These are phyloP conservation scores for Aspergillus baeticus DNA, from an alignment of 495 filamentous ascomycete genomes.

Conservation along the genomic window DNA sequence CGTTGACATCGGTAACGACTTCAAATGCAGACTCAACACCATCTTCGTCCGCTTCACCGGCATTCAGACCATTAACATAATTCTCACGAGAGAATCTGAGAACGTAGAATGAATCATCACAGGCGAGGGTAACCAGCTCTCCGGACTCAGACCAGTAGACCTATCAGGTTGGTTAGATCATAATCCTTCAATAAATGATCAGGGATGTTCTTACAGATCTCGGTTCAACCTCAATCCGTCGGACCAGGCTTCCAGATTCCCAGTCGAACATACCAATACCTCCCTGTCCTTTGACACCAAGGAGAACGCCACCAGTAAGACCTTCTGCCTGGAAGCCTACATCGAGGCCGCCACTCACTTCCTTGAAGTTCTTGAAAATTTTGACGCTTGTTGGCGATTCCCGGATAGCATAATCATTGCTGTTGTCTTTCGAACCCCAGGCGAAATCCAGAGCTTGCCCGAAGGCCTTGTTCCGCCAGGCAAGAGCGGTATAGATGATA, in stretches of 20 bases:
- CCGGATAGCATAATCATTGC: slow-evolving; percentile 96
- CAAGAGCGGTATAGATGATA: slow-evolving; percentile 96
- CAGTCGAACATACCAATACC: slow-evolving; percentile 97
- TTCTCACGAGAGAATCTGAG: slow-evolving; percentile 85
- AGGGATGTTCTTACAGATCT: slow-evolving; percentile 52
- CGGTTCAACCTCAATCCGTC: slow-evolving; percentile 95
- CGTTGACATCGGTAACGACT: slow-evolving; percentile 90
- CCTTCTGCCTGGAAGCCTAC: slow-evolving; percentile 96
- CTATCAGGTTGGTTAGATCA: slow-evolving; percentile 33
- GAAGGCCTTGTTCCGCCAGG: slow-evolving; percentile 97
- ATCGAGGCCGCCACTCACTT: slow-evolving; percentile 83
- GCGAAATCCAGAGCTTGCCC: slow-evolving; percentile 93
- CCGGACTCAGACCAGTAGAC: slow-evolving; percentile 98
- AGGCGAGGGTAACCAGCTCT: slow-evolving; percentile 88
- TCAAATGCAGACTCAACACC: slow-evolving; percentile 98
- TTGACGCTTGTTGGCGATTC: slow-evolving; percentile 92
- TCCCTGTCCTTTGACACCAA: slow-evolving; percentile 92
- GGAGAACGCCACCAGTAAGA: slow-evolving; percentile 81
- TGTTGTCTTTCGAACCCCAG: slow-evolving; percentile 97
- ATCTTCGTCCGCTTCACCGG: slow-evolving; percentile 85
- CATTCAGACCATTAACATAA: slow-evolving; percentile 77
- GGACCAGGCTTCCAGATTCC: slow-evolving; percentile 83
- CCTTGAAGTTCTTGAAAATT: slow-evolving; percentile 96
- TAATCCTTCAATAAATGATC: not conserved
- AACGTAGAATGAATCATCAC: slow-evolving; percentile 94